phyloP scores from a whole-genome alignment of 1,284 basidiomycete species.

The Papiliotrema terrestris region DNA sequence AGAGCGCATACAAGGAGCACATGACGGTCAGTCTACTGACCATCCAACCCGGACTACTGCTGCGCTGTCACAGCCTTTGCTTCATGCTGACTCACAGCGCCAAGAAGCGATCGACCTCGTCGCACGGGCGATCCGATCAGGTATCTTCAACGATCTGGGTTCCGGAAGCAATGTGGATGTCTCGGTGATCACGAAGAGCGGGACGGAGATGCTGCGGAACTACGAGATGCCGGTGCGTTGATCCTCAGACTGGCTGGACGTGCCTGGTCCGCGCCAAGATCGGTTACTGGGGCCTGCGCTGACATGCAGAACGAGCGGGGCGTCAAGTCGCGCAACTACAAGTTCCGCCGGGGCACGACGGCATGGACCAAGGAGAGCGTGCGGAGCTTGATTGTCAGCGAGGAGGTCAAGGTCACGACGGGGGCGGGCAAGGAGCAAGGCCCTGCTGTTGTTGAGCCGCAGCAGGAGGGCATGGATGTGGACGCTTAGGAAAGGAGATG shows the following conservation, averaged over 20 bases:
- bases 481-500: constrained; percentile 20
- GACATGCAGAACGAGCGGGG: constrained; percentile 65
- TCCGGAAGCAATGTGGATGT: constrained; percentile 98
- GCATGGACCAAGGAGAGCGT: constrained; percentile 79
- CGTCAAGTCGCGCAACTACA: constrained; percentile 74
- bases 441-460: constrained; percentile 21
- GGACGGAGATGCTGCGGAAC: constrained; percentile 86
- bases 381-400: constrained; percentile 65
- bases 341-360: constrained; percentile 81
- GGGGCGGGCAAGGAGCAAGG: constrained; percentile 42
- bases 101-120: constrained; percentile 81
- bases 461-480: constrained; percentile 36
- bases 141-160: constrained; percentile 99
- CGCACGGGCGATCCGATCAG: constrained; percentile 80
- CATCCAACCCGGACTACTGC: not conserved
- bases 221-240: constrained; percentile 69
- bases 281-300: not conserved
- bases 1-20: constrained; percentile 76
- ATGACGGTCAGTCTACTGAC: constrained; percentile 61
- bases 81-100: constrained; percentile 54
- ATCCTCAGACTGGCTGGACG: too few relatives aligned
- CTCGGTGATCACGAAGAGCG: constrained; percentile 79
- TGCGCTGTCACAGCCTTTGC: too few relatives aligned
- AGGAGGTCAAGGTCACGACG: constrained; percentile 57
- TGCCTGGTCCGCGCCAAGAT: not conserved